These are phyloP conservation scores for Huntiella savannae DNA, from an alignment of 2,329 filamentous ascomycete genomes.

Conservation along the genomic window DNA sequence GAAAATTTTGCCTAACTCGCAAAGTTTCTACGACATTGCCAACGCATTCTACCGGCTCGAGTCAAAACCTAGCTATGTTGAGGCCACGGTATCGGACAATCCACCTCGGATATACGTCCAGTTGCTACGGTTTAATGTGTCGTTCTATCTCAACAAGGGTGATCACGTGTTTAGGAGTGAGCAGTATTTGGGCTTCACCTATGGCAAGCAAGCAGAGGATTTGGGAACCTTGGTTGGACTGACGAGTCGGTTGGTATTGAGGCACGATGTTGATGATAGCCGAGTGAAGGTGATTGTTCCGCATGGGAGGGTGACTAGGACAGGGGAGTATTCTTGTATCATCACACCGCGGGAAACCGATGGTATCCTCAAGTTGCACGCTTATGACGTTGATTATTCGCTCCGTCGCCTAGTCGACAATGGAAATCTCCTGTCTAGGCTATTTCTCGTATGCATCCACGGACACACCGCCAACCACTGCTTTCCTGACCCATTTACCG, in stretches of 20 bases:
- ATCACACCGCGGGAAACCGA: too few species aligned
- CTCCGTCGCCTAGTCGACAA: slow-evolving; percentile 32
- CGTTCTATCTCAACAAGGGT: slow-evolving; percentile 22
- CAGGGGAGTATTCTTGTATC: too few species aligned
- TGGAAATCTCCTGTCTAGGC: slow-evolving; percentile 29
- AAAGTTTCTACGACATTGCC: neutral
- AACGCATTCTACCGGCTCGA: neutral
- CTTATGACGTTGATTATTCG: slow-evolving; percentile 28
- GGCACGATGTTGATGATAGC: too few species aligned
- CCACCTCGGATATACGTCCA: slow-evolving; percentile 19
- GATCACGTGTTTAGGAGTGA: slow-evolving; percentile 21
- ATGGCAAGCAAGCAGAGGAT: neutral
- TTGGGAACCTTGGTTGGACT: neutral
- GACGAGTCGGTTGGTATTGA: neutral
- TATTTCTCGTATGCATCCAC: slow-evolving; percentile 33
- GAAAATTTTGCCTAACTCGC: neutral
- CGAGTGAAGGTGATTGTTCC: too few species aligned
- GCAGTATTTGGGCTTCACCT: slow-evolving; percentile 24
- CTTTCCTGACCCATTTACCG: slow-evolving; percentile 29
- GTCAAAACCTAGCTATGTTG: neutral
- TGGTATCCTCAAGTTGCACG: slow-evolving; percentile 16
- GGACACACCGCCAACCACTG: slow-evolving; percentile 31
- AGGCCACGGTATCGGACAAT: neutral
- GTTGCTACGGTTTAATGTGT: slow-evolving; percentile 28
- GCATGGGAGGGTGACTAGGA: too few species aligned